These are phyloP conservation scores for Saccharata proteae DNA, from an alignment of 2,329 filamentous ascomycete genomes.

Conservation along the genomic window DNA sequence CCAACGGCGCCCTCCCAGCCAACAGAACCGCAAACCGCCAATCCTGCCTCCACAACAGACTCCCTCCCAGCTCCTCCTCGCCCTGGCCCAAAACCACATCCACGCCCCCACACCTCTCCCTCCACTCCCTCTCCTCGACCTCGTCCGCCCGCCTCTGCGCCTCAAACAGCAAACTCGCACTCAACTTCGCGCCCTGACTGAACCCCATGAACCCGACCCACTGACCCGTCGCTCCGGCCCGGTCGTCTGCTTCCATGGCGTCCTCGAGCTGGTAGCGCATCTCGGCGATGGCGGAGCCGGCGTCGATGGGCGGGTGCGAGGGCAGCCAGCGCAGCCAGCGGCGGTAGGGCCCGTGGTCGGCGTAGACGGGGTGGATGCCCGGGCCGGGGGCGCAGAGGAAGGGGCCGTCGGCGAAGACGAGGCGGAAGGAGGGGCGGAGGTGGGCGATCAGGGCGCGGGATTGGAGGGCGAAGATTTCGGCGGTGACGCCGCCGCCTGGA, in stretches of 20 bases:
- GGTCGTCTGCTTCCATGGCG: slow-evolving; percentile 33
- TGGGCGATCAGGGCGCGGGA: slow-evolving; percentile 43
- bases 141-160: slow-evolving; percentile 45
- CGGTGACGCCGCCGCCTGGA: slow-evolving; percentile 55
- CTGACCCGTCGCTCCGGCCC: slow-evolving; percentile 26
- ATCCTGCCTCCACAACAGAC: slow-evolving; percentile 11
- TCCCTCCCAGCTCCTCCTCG: too few relatives aligned
- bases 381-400: slow-evolving; percentile 50
- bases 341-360: slow-evolving; percentile 52
- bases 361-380: slow-evolving; percentile 53
- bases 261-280: slow-evolving; percentile 32
- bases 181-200: slow-evolving; percentile 37
- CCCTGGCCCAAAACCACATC: slow-evolving; percentile 11
- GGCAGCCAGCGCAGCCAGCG: slow-evolving; percentile 52
- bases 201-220: slow-evolving; percentile 41
- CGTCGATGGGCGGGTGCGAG: slow-evolving; percentile 43
- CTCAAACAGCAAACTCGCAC: slow-evolving; percentile 35
- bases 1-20: slow-evolving; percentile 48
- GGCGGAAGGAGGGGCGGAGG: slow-evolving; percentile 49
- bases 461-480: slow-evolving; percentile 56
- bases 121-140: slow-evolving; percentile 13
- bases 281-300: slow-evolving; percentile 35
- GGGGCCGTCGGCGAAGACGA: slow-evolving; percentile 61
- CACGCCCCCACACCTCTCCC: slow-evolving; percentile 14
- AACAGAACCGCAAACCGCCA: slow-evolving; percentile 52